Conservation (phyloP, 192 early-diverging fungal genomes). For the Entomortierella lignicola region DNA sequence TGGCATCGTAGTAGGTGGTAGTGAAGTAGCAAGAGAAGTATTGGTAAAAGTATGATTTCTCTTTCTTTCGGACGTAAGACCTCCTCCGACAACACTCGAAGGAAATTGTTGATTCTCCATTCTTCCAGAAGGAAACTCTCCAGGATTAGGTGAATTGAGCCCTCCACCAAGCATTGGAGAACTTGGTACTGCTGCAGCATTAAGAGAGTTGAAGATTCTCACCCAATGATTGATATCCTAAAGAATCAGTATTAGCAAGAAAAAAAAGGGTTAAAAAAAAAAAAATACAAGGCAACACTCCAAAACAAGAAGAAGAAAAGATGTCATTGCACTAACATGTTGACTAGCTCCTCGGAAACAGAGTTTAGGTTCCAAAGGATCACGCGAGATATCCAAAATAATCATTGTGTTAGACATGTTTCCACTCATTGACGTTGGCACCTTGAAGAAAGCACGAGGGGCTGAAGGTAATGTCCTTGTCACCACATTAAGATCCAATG, state of each 20-base stretch:
- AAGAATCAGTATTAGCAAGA: not conserved
- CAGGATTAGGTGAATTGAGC: conserved; percentile 8
- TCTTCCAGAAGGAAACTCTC: not conserved
- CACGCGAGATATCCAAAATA: conserved; percentile 12
- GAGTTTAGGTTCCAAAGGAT: conserved; percentile 24
- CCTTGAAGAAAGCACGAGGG: conserved; percentile 19
- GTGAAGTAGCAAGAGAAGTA: not conserved
- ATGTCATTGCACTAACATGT: conserved; percentile 19
- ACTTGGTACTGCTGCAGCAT: conserved; percentile 1
- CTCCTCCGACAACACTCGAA: not conserved
- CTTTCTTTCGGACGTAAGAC: conserved; percentile 27
- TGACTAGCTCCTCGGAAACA: conserved; percentile 45
- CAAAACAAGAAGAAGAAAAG: not conserved
- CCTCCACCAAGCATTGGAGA: conserved; percentile 2
- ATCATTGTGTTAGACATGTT: conserved; percentile 31
- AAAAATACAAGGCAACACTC: not conserved
- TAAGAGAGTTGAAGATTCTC: conserved; percentile 42
- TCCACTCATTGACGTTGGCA: not conserved
- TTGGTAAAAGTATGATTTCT: conserved; percentile 27
- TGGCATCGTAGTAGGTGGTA: conserved; percentile 1
- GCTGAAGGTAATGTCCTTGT: conserved; percentile 11
- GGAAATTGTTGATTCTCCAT: not conserved
- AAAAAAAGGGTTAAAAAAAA: too few relatives aligned
- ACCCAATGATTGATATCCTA: conserved; percentile 49
- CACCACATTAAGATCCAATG: conserved; percentile 11